phyloP scores from a whole-genome alignment of 2,329 filamentous ascomycete genomes.

The Chaetomium sp. region DNA sequence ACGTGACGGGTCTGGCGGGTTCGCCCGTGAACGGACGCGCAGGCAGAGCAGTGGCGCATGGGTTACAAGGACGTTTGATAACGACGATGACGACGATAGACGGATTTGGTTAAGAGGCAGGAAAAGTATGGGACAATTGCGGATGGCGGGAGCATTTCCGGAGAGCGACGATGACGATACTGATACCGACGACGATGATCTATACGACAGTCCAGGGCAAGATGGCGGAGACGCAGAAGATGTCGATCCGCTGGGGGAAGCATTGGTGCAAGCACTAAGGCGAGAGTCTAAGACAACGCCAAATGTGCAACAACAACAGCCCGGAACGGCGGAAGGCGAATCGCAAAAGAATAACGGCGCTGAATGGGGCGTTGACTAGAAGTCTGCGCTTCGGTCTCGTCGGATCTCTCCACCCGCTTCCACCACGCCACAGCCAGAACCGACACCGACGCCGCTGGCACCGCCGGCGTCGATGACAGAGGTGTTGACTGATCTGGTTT shows the following conservation, averaged over 20 bases:
- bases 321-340: no score
- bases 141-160: constrained; percentile 25
- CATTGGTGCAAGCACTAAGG: no score
- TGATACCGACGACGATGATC: constrained; percentile 7
- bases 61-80: background rate
- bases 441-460: no score
- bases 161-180: constrained; percentile 16
- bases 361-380: constrained; percentile 11
- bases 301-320: no score
- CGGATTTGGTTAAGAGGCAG: constrained; percentile 12
- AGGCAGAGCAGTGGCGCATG: background rate
- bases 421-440: background rate
- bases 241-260: background rate
- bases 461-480: background rate
- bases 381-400: background rate
- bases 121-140: constrained; percentile 9
- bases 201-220: no score
- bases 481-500: background rate
- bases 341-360: background rate
- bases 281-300: no score
- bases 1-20: background rate
- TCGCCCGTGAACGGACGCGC: background rate
- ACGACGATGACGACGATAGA: background rate
- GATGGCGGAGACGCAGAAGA: background rate
- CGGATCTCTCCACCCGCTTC: background rate